Conservation (phyloP, 371 early-diverging fungal species). For the Actinomucor elegans region DNA sequence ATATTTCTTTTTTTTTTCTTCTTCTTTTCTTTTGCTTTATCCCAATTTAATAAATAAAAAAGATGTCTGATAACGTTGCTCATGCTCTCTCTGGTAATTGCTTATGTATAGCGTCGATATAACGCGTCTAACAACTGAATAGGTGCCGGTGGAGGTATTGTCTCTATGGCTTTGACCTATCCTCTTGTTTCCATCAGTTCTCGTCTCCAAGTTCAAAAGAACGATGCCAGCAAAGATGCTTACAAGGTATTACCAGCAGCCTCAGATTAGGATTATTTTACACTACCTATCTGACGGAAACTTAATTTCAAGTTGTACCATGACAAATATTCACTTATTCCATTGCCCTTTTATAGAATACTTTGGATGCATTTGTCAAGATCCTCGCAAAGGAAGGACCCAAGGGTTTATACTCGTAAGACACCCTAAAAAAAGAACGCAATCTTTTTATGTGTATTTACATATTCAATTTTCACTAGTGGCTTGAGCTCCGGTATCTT, state of each 20-base stretch:
- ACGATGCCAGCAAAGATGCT: constrained; percentile 54
- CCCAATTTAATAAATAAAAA: constrained; percentile 4
- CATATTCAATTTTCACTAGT: constrained; percentile 44
- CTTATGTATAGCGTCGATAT: background rate
- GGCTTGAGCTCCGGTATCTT: constrained; percentile 95
- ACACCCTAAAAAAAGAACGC: too few relatives aligned
- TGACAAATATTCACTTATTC: background rate
- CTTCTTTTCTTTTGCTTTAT: constrained; percentile 10
- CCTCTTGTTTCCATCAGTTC: constrained; percentile 91
- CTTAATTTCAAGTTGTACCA: background rate
- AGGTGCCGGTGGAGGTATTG: constrained; percentile 96
- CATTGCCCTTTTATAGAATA: constrained; percentile 43
- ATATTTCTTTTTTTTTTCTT: constrained; percentile 11
- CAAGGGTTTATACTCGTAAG: constrained; percentile 87
- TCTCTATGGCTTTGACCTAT: constrained; percentile 93
- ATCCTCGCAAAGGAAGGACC: constrained; percentile 90
- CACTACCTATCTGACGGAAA: too few relatives aligned
- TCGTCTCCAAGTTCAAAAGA: constrained; percentile 87
- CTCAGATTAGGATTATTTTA: too few relatives aligned
- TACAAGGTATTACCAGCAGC: constrained; percentile 69
- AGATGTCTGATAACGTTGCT: constrained; percentile 92
- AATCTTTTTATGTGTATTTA: too few relatives aligned
- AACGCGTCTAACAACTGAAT: background rate
- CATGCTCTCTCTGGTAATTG: constrained; percentile 83
- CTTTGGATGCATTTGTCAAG: constrained; percentile 78